Conservation (phyloP, 257 asterid genomes). For the Vinca minor region DNA sequence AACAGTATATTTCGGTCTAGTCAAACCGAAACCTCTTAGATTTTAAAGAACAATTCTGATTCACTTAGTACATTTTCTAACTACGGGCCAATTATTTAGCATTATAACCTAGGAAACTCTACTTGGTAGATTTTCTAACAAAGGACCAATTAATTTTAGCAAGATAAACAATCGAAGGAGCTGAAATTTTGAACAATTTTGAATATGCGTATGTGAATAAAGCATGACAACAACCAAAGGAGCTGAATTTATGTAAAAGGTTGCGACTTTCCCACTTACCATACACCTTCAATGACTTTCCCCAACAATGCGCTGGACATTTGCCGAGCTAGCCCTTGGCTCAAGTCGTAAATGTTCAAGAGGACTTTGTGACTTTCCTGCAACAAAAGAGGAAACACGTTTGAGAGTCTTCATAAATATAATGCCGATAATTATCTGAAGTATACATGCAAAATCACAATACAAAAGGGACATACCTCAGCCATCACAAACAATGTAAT, state of each 20-base stretch:
- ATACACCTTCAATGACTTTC: constrained; percentile 84
- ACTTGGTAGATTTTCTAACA: too few relatives aligned
- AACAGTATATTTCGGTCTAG: too few relatives aligned
- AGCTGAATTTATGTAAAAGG: neutral
- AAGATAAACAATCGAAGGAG: too few relatives aligned
- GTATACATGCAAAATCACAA: neutral
- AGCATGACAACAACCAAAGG: neutral
- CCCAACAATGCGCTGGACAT: constrained; percentile 74
- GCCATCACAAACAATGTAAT: constrained; percentile 19
- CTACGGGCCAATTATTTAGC: neutral
- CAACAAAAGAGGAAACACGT: constrained; percentile 1
- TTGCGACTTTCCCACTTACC: constrained; percentile 35
- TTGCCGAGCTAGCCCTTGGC: constrained; percentile 94
- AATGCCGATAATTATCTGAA: too few relatives aligned
- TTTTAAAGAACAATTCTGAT: neutral
- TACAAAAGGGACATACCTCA: constrained; percentile 18
- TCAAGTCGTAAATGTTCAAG: constrained; percentile 80
- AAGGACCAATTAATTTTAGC: too few relatives aligned
- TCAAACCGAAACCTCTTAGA: neutral
- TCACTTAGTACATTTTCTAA: neutral
- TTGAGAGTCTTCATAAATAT: neutral
- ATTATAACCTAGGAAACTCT: too few relatives aligned
- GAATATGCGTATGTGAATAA: neutral
- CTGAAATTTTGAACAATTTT: neutral
- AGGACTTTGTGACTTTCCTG: constrained; percentile 80